Conservation (phyloP, 78 protist genomes). For the Dictyostelium citrinum region DNA sequence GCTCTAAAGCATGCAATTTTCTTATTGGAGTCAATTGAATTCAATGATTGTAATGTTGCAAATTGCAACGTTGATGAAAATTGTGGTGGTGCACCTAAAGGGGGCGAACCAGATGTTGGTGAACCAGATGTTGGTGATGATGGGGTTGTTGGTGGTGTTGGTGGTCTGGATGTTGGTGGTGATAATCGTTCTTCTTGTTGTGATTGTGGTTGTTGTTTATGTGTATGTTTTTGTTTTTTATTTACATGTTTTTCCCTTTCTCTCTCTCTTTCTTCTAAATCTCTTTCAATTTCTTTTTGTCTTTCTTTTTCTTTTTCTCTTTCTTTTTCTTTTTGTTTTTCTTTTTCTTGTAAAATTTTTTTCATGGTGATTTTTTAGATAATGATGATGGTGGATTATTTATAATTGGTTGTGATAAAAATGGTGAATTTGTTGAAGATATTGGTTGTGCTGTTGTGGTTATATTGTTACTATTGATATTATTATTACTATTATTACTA, state of each 20-base stretch:
- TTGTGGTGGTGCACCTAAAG: background rate
- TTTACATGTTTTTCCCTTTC: background rate
- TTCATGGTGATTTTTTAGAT: background rate
- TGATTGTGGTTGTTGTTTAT: background rate
- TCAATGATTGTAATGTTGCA: background rate
- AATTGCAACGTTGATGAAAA: background rate
- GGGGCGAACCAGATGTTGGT: background rate
- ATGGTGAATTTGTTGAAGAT: background rate
- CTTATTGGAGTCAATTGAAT: background rate
- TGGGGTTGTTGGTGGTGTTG: background rate
- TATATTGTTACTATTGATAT: background rate
- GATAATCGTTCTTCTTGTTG: background rate
- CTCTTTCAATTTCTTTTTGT: background rate
- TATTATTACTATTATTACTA: background rate
- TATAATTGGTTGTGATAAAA: background rate
- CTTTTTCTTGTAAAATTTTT: background rate
- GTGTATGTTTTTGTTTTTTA: background rate
- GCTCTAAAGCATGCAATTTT: constrained; percentile 1
- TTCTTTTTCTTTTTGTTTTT: background rate
- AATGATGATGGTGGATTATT: background rate
- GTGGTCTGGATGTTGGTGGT: background rate
- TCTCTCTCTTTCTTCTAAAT: background rate
- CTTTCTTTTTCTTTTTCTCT: background rate
- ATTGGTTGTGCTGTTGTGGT: background rate
- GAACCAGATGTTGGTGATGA: background rate